Percentiles rank a stretch among this genome's conserved stretches.
phyloP scores from a whole-genome alignment of 2,329 filamentous ascomycete genomes.

The Grosmannia clavigera region DNA sequence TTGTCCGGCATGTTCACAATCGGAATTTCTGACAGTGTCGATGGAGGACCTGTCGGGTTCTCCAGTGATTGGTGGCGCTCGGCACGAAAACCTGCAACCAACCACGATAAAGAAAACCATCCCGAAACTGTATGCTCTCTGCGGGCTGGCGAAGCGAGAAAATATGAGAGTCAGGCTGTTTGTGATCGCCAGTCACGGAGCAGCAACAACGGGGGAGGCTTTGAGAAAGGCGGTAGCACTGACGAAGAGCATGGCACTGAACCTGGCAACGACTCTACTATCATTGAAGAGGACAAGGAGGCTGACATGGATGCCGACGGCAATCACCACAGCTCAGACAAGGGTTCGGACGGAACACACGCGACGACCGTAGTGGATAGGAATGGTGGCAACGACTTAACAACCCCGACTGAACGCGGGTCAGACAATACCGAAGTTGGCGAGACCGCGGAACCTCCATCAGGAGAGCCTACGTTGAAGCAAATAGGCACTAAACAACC shows the following conservation, averaged over 20 bases:
- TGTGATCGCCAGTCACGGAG: background rate
- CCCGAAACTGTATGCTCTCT: constrained; percentile 6
- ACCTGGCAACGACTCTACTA: constrained; percentile 1
- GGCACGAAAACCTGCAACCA: constrained; percentile 14
- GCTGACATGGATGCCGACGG: background rate
- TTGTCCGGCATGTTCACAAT: constrained; percentile 17
- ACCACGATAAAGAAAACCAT: constrained; percentile 35
- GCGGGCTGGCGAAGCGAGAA: background rate
- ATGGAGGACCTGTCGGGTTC: constrained; percentile 13
- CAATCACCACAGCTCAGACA: background rate
- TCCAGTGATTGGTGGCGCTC: constrained; percentile 4
- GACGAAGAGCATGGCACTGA: background rate
- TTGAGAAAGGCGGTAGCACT: constrained; percentile 2
- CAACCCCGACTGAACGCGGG: background rate
- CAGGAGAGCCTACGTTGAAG: background rate
- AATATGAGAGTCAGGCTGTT: background rate
- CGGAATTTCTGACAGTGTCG: background rate
- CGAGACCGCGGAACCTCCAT: background rate
- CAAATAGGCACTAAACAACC: background rate
- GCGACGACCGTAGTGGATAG: background rate
- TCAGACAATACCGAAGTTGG: background rate
- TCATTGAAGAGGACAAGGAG: constrained; percentile 1
- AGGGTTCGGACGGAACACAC: background rate
- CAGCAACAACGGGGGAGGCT: background rate
- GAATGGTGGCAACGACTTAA: background rate